These are phyloP conservation scores for Secale cereale DNA, from an alignment of 176 grass and related monocot genomes.

Conservation along the genomic window DNA sequence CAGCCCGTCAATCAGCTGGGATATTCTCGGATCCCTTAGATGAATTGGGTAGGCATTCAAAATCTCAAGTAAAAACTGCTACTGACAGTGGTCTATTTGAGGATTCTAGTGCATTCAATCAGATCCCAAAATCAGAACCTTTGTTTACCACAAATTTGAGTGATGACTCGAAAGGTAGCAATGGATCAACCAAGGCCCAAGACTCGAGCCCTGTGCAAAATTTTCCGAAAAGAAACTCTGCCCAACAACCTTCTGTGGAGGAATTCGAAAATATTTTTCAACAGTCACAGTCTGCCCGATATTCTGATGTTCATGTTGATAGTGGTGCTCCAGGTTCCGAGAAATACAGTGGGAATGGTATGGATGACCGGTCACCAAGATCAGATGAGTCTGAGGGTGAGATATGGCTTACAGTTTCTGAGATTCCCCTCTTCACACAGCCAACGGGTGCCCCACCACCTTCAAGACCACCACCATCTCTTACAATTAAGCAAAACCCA, in stretches of 20 bases:
- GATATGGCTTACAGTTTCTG: slow-evolving; percentile 92
- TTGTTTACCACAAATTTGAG: slow-evolving; percentile 51
- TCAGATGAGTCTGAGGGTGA: slow-evolving; percentile 68
- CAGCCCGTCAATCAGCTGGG: slow-evolving; percentile 43
- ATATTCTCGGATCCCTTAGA: slow-evolving; percentile 64
- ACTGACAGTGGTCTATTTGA: slow-evolving; percentile 49
- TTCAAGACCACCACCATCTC: slow-evolving; percentile 76
- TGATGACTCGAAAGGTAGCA: slow-evolving; percentile 39
- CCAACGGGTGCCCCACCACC: slow-evolving; percentile 89
- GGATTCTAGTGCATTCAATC: slow-evolving; percentile 45
- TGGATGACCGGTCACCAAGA: slow-evolving; percentile 64
- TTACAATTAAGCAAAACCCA: slow-evolving; percentile 44
- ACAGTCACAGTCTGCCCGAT: slow-evolving; percentile 41
- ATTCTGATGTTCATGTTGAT: slow-evolving; percentile 54
- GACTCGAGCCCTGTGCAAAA: slow-evolving; percentile 46
- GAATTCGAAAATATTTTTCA: slow-evolving; percentile 70
- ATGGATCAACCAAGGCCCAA: slow-evolving; percentile 24
- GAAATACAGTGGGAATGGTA: slow-evolving; percentile 39
- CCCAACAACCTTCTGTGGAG: slow-evolving; percentile 45
- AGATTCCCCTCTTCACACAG: slow-evolving; percentile 94
- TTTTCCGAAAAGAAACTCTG: slow-evolving; percentile 42
- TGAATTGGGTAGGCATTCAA: slow-evolving; percentile 37
- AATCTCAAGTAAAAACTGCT: slow-evolving; percentile 39
- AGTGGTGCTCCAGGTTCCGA: slow-evolving; percentile 39
- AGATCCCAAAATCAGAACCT: slow-evolving; percentile 45